Base-by-base conservation (phyloP, 768 basidiomycete genomes). In the Kwoniella dendrophila region DNA sequence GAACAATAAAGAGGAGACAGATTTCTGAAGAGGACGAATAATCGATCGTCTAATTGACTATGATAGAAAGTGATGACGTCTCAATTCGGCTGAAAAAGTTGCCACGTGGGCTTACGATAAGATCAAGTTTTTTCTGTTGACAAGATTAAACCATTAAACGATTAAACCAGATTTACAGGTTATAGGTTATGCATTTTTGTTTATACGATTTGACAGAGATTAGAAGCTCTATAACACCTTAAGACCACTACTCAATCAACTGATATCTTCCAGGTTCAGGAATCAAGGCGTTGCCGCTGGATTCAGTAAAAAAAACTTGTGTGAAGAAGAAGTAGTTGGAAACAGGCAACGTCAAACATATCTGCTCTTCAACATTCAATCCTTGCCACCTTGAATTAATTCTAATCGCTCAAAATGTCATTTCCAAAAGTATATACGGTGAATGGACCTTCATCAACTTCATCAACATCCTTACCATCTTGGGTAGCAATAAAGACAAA, bases 391-490 rank as follows among this genome's bases (percentile, higher is more conserved):
- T 18, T 18, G 36, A 38, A 8, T 18, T 18, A 38, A 38, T 18
- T 8, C 8, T 18, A 18, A 8, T 38, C 18, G 36, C 8, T 8
- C 63, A 61, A 36, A 45, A 72, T 72, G 71, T 68, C 73, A 4
- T 73, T 71, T 62, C 74, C 75, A 0, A 91, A 88, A 78, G 90
- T 95, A 38, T 98, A 98, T 82, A 96, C 93, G 22, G 93, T 97
- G 71, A 97, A 97, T 73, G 95, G 95, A 20, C 87, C 91, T 10
- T 85, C 88, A 4, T 85, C 89, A 0, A 89, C 90, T 8, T 91
- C 91, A 0, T 90, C 92, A 0, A 89, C 92, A 0, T 88, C 92
- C 36, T 84, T 96, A n/a, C 93, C 92, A 1, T 92, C 95, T 81
- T 96, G 93, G 93, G 85, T 96, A 47, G 89, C 85, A 22, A 69